These are phyloP conservation scores for Rozella allomycis DNA, from an alignment of 371 early-diverging fungal species.

Conservation along the genomic window DNA sequence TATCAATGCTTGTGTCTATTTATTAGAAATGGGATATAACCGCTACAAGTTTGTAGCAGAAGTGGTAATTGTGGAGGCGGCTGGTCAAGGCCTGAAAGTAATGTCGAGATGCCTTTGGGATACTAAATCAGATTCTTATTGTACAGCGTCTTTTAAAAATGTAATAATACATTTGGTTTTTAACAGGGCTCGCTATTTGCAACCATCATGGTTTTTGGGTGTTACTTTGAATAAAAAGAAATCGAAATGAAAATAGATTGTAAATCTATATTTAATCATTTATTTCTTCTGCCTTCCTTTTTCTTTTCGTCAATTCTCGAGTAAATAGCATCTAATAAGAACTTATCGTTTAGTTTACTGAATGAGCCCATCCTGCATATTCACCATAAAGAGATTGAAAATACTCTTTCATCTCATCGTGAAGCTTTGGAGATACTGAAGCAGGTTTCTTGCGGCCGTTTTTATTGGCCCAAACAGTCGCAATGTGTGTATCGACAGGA, in stretches of 20 bases:
- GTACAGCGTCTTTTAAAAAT: conserved; percentile 21
- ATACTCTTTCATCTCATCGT: conserved; percentile 44
- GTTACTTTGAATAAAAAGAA: no score
- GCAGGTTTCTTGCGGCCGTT: conserved; percentile 16
- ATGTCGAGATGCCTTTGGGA: conserved; percentile 25
- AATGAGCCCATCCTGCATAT: conserved; percentile 80
- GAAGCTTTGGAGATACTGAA: conserved; percentile 36
- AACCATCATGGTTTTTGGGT: conserved; percentile 23
- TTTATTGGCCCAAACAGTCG: conserved; percentile 1
- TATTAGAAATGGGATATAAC: conserved; percentile 17
- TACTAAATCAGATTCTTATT: conserved; percentile 18
- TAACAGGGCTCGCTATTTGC: conserved; percentile 13
- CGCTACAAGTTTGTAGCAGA: conserved; percentile 29
- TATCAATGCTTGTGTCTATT: conserved; percentile 2
- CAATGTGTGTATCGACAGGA: conserved; percentile 79
- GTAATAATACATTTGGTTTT: conserved; percentile 7
- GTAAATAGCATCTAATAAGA: conserved; percentile 19
- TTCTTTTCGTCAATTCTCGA: conserved; percentile 12
- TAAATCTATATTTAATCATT: no score
- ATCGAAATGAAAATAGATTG: no score
- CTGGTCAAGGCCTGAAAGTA: conserved; percentile 26
- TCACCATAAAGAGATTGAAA: conserved; percentile 56
- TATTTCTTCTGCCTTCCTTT: no score
- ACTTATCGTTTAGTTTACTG: conserved; percentile 10
- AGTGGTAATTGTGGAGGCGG: conserved; percentile 24